Evolutionary conservation across 1,139 yeast genomes (phyloP).

Genomic region (Suhomyces atakaporum): DNA sequence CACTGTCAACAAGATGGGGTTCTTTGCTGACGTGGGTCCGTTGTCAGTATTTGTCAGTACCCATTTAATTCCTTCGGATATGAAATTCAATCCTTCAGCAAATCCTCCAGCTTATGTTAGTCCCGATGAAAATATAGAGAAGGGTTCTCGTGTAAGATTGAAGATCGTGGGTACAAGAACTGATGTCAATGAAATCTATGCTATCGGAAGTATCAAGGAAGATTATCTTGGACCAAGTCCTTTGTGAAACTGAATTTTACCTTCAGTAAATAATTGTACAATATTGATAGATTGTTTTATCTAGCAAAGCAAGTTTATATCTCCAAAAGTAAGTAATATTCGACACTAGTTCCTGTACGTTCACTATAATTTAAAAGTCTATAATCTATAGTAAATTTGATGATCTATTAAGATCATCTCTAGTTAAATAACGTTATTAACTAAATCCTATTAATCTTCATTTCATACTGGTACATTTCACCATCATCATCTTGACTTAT

Average conservation of each 20-base stretch:
- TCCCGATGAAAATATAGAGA: constrained; percentile 92
- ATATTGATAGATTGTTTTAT: too few species aligned
- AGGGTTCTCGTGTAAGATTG: constrained; percentile 89
- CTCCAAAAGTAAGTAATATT: too few species aligned
- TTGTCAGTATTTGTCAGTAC: constrained; percentile 92
- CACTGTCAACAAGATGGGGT: constrained; percentile 93
- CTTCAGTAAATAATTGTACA: too few species aligned
- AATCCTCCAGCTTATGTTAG: constrained; percentile 98
- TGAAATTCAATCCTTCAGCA: constrained; percentile 92
- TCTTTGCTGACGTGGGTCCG: constrained; percentile 98
- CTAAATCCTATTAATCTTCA: too few species aligned
- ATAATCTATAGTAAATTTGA: too few species aligned
- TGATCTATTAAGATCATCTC: too few species aligned
- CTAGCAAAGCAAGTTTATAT: background rate
- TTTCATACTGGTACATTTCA: too few species aligned
- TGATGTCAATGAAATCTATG: constrained; percentile 95
- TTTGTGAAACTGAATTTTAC: too few species aligned
- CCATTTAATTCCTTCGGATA: constrained; percentile 91
- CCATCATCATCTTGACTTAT: too few species aligned
- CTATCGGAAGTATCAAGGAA: constrained; percentile 96
- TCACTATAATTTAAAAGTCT: too few species aligned
- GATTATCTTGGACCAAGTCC: constrained; percentile 88
- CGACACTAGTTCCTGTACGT: too few species aligned
- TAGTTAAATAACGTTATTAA: too few species aligned
- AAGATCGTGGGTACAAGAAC: constrained; percentile 97